Evolutionary conservation across 495 filamentous ascomycete species (phyloP).

Genomic region (Pyronema omphalodes): DNA sequence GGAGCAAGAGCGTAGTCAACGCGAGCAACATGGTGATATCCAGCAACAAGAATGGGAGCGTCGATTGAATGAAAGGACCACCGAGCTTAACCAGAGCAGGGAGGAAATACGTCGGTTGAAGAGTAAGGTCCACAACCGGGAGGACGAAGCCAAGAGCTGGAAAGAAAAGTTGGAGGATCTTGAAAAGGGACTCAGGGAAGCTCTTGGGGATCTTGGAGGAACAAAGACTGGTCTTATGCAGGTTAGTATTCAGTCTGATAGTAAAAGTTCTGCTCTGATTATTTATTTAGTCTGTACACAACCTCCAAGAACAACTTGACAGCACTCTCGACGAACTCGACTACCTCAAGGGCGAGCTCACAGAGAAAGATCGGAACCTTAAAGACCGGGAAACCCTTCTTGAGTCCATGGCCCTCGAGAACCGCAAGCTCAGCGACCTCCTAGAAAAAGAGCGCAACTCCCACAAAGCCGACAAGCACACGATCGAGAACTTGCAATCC

Average conservation of each 20-base stretch:
- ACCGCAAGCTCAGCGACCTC: slow-evolving; percentile 63
- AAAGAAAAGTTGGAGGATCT: slow-evolving; percentile 76
- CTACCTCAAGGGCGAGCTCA: slow-evolving; percentile 48
- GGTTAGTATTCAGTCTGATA: slow-evolving; percentile 27
- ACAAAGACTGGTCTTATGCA: slow-evolving; percentile 72
- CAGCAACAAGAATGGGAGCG: slow-evolving; percentile 77
- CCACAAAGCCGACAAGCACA: slow-evolving; percentile 63
- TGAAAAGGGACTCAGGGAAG: slow-evolving; percentile 70
- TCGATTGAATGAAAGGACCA: slow-evolving; percentile 23
- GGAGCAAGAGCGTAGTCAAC: slow-evolving; percentile 61
- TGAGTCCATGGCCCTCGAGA: slow-evolving; percentile 62
- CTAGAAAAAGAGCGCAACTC: slow-evolving; percentile 79
- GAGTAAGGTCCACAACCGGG: slow-evolving; percentile 60
- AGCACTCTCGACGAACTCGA: slow-evolving; percentile 66
- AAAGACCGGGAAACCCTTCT: slow-evolving; percentile 83
- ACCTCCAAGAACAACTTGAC: slow-evolving; percentile 75
- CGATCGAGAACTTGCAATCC: slow-evolving; percentile 72
- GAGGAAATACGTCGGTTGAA: slow-evolving; percentile 70
- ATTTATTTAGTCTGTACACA: slow-evolving; percentile 51
- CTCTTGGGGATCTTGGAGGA: slow-evolving; percentile 66
- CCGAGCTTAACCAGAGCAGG: slow-evolving; percentile 39
- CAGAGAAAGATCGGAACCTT: slow-evolving; percentile 74
- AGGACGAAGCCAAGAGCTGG: slow-evolving; percentile 76
- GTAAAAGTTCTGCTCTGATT: background rate
- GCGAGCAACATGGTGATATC: slow-evolving; percentile 64